phyloP scores from a whole-genome alignment of 257 asterid genomes.

The Solanum peruvianum region DNA sequence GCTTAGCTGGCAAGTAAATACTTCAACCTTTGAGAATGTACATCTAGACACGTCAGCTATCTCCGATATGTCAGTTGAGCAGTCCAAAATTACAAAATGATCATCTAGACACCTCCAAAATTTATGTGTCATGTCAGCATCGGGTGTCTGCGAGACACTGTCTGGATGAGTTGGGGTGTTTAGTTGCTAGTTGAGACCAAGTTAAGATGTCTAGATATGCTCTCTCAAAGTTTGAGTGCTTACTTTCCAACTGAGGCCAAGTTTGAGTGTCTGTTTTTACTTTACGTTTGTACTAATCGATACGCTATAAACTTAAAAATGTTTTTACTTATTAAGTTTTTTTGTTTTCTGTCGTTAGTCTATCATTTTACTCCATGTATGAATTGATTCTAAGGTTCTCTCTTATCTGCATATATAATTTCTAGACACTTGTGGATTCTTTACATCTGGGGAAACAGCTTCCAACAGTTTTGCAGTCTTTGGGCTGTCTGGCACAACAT shows the following conservation, averaged over 20 bases:
- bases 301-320: not conserved
- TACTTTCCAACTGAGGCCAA: not conserved
- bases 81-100: not conserved
- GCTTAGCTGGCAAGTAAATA: not conserved
- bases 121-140: not conserved
- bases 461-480: constrained; percentile 72
- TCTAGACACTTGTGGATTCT: constrained; percentile 56
- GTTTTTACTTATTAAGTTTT: not conserved
- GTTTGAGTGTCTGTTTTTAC: not conserved
- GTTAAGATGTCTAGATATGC: not conserved
- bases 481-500: constrained; percentile 78
- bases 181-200: not conserved
- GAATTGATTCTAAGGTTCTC: not conserved
- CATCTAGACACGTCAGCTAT: not conserved
- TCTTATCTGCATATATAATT: not conserved
- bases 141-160: not conserved
- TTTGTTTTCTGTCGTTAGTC: not conserved
- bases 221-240: not conserved
- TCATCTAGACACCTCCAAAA: not conserved
- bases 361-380: not conserved
- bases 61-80: not conserved
- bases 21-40: not conserved
- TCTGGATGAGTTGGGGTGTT: not conserved
- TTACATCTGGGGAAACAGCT: constrained; percentile 37
- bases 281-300: not conserved